These are phyloP conservation scores for Graphilbum sp. DNA, from an alignment of 2,329 filamentous ascomycete genomes.

Conservation along the genomic window DNA sequence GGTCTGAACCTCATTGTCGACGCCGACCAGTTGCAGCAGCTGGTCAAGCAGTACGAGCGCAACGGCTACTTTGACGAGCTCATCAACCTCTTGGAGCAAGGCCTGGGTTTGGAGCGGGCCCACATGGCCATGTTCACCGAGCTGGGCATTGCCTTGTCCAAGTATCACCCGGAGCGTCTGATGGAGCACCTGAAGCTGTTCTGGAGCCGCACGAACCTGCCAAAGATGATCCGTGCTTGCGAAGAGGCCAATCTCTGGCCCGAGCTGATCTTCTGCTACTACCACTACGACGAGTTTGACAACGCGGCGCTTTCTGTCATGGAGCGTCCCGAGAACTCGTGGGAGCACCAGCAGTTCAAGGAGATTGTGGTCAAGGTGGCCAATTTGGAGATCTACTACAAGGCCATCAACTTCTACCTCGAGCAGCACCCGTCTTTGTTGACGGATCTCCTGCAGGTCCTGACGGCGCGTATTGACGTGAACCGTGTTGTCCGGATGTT, in stretches of 20 bases:
- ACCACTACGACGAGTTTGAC: constrained; percentile 96
- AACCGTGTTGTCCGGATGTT: constrained; percentile 99
- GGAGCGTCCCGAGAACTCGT: constrained; percentile 91
- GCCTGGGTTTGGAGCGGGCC: constrained; percentile 76
- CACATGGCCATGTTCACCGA: constrained; percentile 98
- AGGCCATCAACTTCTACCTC: constrained; percentile 89
- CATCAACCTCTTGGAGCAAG: constrained; percentile 84
- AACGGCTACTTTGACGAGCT: constrained; percentile 98
- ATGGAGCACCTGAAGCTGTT: constrained; percentile 99
- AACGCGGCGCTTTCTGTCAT: constrained; percentile 96
- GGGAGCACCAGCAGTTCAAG: constrained; percentile 99
- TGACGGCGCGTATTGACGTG: constrained; percentile 90
- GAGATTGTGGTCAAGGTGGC: constrained; percentile 95
- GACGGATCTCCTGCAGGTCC: constrained; percentile 82
- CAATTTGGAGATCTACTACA: constrained; percentile 98
- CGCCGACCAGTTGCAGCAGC: constrained; percentile 80
- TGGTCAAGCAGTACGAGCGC: constrained; percentile 92
- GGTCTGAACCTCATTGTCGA: constrained; percentile 96
- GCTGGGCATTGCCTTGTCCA: constrained; percentile 78
- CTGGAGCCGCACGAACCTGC: constrained; percentile 95
- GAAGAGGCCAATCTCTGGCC: constrained; percentile 96
- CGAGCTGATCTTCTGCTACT: constrained; percentile 93
- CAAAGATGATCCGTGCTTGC: constrained; percentile 85
- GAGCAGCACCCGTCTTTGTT: constrained; percentile 91
- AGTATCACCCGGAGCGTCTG: constrained; percentile 85